Evolutionary conservation across 768 basidiomycete genomes (phyloP), one percentile per base, ranked within the genome.

Genomic region (Candolleomyces eurysporus): DNA sequence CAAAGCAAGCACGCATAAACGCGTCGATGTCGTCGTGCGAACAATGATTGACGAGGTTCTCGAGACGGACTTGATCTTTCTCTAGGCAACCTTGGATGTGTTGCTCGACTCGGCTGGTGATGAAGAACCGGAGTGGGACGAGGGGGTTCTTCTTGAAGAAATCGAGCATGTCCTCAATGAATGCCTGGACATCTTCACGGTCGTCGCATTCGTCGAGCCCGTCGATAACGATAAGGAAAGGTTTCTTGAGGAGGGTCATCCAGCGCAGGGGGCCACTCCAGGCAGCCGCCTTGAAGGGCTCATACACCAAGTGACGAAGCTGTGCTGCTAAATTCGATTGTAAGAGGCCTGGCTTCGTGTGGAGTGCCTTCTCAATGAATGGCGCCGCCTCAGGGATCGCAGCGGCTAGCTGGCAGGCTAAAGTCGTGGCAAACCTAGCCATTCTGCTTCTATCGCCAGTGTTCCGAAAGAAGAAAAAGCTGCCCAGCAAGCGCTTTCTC

Each of bases 151-250:
- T 26, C 2, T 26, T 26, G 2, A 26, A 26, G 26, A 26, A 26
- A 4, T 26, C 26, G 26, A 26, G 26, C 26, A 26, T 26, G 26
- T 26, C 26, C 2, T 26, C 26, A 26, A 26, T 26, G 26, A 26
- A 26, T 2, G 26, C 26, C 26, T 26, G 2, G 2, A 26, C 26
- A 4, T 26, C 26, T 26, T 4, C 2, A 2, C 10, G 30, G 39
- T 55, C 53, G 2, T 55, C 53, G 22, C 53, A 55, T 40, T 55
- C 53, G 53, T 55, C 53, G 32, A 55, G 17, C 2, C 32, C 53
- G 19, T 55, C 53, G 11, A 55, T 11, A 36, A 55, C 19, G 17
- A 55, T 55, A 32, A 55, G 31, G 36, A 13, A 55, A 4, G 53
- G 53, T 1, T 32, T 5, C n/a, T 11, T 43, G 2, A 11, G 42